These are phyloP conservation scores for Persicaria tinctoria DNA, from an alignment of 148 eudicot genomes.

Conservation along the genomic window DNA sequence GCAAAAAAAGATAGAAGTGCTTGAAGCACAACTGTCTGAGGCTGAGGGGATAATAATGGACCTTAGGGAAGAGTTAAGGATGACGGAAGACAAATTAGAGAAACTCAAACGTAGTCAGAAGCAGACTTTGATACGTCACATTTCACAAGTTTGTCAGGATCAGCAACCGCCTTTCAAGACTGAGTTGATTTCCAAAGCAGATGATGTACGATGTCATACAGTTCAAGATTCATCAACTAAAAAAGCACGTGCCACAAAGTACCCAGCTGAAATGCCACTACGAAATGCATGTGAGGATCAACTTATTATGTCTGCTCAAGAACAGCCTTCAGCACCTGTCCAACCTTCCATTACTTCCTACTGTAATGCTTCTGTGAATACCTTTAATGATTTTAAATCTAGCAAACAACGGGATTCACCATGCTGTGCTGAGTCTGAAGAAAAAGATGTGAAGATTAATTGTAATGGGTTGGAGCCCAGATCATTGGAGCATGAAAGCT, in stretches of 20 bases:
- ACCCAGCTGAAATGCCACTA: background rate
- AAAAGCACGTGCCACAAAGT: background rate
- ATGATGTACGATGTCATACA: background rate
- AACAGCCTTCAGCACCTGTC: background rate
- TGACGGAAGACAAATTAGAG: constrained; percentile 30
- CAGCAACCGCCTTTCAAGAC: background rate
- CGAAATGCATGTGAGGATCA: background rate
- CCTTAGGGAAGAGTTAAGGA: constrained; percentile 43
- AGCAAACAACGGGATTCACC: constrained; percentile 1
- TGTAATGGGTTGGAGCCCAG: background rate
- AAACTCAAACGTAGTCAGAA: constrained; percentile 20
- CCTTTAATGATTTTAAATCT: background rate
- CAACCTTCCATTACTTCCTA: background rate
- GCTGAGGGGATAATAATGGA: constrained; percentile 53
- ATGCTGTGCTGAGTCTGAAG: background rate
- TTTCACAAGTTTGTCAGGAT: background rate
- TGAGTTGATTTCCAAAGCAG: background rate
- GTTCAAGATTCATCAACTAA: background rate
- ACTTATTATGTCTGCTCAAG: background rate
- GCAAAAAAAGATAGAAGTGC: constrained; percentile 43
- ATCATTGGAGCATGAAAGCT: background rate
- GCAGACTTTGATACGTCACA: constrained; percentile 7
- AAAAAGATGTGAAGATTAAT: constrained; percentile 4
- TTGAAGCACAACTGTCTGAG: constrained; percentile 56
- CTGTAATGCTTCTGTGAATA: background rate